Conservation (phyloP, 2,329 filamentous ascomycete species). For the Sporothrix pseudoabietina region DNA sequence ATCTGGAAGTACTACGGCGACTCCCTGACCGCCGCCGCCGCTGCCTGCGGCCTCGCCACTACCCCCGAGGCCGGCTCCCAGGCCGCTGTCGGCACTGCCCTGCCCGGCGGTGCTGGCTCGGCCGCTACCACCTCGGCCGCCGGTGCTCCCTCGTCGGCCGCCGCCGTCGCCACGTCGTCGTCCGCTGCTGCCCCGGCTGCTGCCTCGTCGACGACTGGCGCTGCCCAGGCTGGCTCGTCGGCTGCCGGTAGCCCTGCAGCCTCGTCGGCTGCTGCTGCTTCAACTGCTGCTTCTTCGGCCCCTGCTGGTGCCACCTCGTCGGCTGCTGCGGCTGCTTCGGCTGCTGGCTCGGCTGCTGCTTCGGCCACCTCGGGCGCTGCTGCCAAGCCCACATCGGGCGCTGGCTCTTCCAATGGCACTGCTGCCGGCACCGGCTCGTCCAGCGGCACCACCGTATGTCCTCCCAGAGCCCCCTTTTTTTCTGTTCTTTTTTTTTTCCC, state of each 20-base stretch:
- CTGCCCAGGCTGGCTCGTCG: conserved; percentile 5
- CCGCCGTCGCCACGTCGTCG: conserved; percentile 21
- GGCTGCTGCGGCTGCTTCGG: background rate
- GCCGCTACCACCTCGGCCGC: background rate
- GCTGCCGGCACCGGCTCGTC: conserved; percentile 20
- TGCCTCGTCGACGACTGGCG: background rate
- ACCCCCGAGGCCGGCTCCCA: conserved; percentile 35
- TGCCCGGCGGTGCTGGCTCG: background rate
- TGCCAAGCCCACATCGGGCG: background rate
- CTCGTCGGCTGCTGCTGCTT: background rate
- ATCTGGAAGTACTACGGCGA: conserved; percentile 49
- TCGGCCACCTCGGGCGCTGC: background rate
- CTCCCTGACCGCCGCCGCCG: conserved; percentile 40
- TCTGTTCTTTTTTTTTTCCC: background rate
- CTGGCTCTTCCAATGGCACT: background rate
- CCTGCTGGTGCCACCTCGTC: conserved; percentile 2
- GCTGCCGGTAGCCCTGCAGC: conserved; percentile 20
- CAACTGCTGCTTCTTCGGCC: background rate
- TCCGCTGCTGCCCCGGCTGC: conserved; percentile 24
- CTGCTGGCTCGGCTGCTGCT: background rate
- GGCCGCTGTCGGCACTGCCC: conserved; percentile 20
- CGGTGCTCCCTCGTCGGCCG: background rate
- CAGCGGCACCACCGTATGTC: conserved; percentile 6
- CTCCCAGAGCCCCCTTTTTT: background rate
- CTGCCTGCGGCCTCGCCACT: conserved; percentile 38